phyloP scores from a whole-genome alignment of 495 filamentous ascomycete species.

The Neurospora discreta region DNA sequence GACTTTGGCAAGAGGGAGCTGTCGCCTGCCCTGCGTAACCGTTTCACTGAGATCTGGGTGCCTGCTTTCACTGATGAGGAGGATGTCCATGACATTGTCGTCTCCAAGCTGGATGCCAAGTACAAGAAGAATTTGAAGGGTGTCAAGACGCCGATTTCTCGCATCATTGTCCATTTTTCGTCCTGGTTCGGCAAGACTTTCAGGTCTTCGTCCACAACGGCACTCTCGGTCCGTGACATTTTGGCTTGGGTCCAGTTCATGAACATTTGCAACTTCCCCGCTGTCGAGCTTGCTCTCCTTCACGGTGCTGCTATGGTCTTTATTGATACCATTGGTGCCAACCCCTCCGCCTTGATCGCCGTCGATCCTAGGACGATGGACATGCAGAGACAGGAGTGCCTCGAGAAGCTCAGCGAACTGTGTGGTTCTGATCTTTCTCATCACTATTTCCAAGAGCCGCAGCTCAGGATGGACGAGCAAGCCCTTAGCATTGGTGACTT shows the following conservation, averaged over 20 bases:
- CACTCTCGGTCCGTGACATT: constrained; percentile 81
- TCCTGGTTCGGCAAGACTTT: constrained; percentile 83
- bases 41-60: constrained; percentile 99
- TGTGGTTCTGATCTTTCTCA: constrained; percentile 48
- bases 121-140: constrained; percentile 15
- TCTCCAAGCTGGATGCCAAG: constrained; percentile 49
- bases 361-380: constrained; percentile 46
- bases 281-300: constrained; percentile 39
- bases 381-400: constrained; percentile 55
- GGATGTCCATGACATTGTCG: constrained; percentile 79
- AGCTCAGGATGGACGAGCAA: constrained; percentile 32
- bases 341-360: constrained; percentile 74
- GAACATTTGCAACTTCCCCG: constrained; percentile 44
- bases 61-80: constrained; percentile 68
- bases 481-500: constrained; percentile 63
- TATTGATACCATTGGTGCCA: constrained; percentile 88
- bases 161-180: constrained; percentile 70
- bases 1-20: constrained; percentile 97
- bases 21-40: constrained; percentile 86
- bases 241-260: constrained; percentile 91
- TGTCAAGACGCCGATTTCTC: constrained; percentile 32
- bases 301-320: constrained; percentile 95
- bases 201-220: constrained; percentile 55
- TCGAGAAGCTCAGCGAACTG: constrained; percentile 59
- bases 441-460: constrained; percentile 48